Percentiles rank a stretch among this genome's conserved stretches.
These are phyloP conservation scores for Periconia macrospinosa DNA, from an alignment of 2,329 filamentous ascomycete genomes.

Conservation along the genomic window DNA sequence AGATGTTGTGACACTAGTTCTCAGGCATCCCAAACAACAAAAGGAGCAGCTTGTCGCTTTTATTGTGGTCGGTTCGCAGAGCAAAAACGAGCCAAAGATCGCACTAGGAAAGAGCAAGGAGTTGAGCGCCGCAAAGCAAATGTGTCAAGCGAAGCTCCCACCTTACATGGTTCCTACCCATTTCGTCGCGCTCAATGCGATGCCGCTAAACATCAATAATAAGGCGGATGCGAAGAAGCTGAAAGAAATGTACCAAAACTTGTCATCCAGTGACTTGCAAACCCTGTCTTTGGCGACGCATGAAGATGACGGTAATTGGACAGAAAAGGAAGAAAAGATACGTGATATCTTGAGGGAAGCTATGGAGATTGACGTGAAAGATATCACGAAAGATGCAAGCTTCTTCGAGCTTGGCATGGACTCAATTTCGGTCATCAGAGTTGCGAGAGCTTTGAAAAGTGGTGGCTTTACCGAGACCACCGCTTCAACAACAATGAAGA, in stretches of 20 bases:
- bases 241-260: conserved; percentile 63
- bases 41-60: conserved; percentile 86
- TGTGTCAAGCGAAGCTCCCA: conserved; percentile 72
- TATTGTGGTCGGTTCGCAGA: conserved; percentile 40
- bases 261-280: conserved; percentile 66
- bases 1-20: conserved; percentile 76
- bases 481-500: conserved; percentile 68
- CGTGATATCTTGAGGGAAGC: conserved; percentile 58
- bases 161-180: conserved; percentile 92
- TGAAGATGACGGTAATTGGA: conserved; percentile 23
- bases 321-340: conserved; percentile 52
- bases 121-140: conserved; percentile 42
- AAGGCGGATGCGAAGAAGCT: conserved; percentile 79
- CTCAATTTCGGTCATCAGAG: conserved; percentile 77
- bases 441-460: conserved; percentile 66
- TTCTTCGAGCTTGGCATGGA: conserved; percentile 87
- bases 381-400: conserved; percentile 61
- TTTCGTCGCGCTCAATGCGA: conserved; percentile 68
- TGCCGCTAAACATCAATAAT: conserved; percentile 86
- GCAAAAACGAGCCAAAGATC: conserved; percentile 20
- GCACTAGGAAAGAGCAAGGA: conserved; percentile 20
- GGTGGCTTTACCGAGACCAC: conserved; percentile 63
- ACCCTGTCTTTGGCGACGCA: conserved; percentile 43
- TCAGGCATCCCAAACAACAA: conserved; percentile 70
- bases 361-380: conserved; percentile 46